Base-by-base conservation (phyloP, 2,329 filamentous ascomycete genomes). In the Exophiala aquamarina region DNA sequence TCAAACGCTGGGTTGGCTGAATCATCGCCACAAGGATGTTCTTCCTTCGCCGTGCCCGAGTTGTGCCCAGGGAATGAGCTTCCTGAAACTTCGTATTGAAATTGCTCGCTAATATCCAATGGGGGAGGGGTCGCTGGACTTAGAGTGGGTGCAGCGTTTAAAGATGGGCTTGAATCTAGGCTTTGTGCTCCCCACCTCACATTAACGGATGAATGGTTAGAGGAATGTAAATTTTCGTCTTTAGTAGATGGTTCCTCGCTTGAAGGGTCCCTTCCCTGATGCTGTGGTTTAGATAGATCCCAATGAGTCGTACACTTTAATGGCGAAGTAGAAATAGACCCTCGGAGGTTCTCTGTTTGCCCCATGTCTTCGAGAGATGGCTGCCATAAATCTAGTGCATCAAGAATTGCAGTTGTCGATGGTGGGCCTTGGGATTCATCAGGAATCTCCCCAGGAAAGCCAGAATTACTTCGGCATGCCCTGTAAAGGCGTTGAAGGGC, bases 401-500 rank as follows among this genome's bases (percentile, higher is more conserved):
- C 11, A 6, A 39, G 18, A 8, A 39, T 39, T 10, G 17, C 9
- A 20, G 5, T 26, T 7, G 36, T 39, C 17, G 17, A 21, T 8
- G 15, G 6, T 15, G 8, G 7, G 8, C 10, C 18, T 10, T 10
- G 17, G 11, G 17, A 20, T 39, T 39, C 36, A 21, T 20, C 17
- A 21, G 36, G 18, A 10, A 39, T 13, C 21, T 13, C 15, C 21
- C 36, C 36, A 6, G 36, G 36, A 39, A 39, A 39, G 8, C 36
- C 8, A 9, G 6, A 13, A 10, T 6, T 6, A 9, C 36, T 20
- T 26, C 21, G 17, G 18, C 36, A 39, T 8, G 36, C 36, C 17
- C 36, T 11, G 36, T 39, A 39, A 11, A 39, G 36, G 9, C 17
- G 17, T 39, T 39, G 36, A 21, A 39, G 17, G 18, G 36, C 36